A percentile compares a stretch with the other conserved stretches of the same genome.
phyloP scores from a whole-genome alignment of 2,329 filamentous ascomycete species.

The Stemphylium vesicarium region DNA sequence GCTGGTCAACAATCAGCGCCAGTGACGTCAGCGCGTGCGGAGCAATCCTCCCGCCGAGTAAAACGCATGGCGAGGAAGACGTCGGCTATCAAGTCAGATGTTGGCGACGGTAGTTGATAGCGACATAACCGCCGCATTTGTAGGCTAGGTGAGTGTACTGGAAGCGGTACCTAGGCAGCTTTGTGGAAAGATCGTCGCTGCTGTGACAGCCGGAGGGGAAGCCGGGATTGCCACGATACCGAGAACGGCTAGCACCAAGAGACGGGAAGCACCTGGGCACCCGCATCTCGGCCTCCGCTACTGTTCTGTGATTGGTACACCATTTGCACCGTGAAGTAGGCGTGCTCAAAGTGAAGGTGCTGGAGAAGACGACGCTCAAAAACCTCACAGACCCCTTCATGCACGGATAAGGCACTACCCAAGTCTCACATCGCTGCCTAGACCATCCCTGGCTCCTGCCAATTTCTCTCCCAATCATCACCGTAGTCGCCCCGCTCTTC shows the following conservation, averaged over 20 bases:
- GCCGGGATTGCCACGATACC: background rate
- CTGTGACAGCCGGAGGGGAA: constrained; percentile 4
- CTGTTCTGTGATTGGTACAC: constrained; percentile 5
- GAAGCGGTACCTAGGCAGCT: background rate
- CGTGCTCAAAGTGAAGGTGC: background rate
- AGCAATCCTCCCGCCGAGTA: background rate
- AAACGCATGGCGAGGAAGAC: background rate
- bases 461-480: no score
- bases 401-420: constrained; percentile 1
- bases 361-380: constrained; percentile 3
- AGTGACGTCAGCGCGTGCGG: constrained; percentile 35
- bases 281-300: background rate
- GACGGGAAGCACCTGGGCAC: background rate
- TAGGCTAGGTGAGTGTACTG: background rate
- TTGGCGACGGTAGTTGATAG: background rate
- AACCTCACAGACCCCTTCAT: background rate
- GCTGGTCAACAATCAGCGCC: constrained; percentile 32
- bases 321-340: background rate
- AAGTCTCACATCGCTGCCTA: constrained; percentile 22
- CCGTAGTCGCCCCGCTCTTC: no score
- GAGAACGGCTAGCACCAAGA: background rate
- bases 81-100: background rate
- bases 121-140: background rate
- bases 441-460: background rate
- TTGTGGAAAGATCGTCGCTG: constrained; percentile 8